Evolutionary conservation across 108 stramenopile species (phyloP).

Genomic region (Pseudonitzschia multiseries): DNA sequence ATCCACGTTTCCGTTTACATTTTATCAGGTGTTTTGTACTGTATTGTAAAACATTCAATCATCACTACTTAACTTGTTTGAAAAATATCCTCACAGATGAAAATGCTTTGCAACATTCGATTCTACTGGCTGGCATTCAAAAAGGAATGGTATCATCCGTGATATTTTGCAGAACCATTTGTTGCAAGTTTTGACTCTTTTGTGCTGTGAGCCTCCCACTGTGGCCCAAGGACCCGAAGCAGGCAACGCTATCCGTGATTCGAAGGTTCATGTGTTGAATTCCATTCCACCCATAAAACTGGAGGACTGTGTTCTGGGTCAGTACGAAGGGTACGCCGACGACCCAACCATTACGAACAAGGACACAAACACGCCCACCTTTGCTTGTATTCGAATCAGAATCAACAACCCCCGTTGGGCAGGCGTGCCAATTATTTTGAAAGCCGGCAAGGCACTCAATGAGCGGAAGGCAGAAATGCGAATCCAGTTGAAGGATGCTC

Average conservation of each 20-base stretch:
- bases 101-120: neutral
- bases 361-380: slow-evolving; percentile 91
- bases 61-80: too few species aligned
- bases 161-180: slow-evolving; percentile 90
- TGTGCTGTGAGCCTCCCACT: slow-evolving; percentile 85
- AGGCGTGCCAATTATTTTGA: slow-evolving; percentile 96
- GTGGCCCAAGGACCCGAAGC: slow-evolving; percentile 60
- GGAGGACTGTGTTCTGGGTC: slow-evolving; percentile 91
- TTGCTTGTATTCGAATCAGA: slow-evolving; percentile 76
- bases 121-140: slow-evolving; percentile 26
- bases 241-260: slow-evolving; percentile 88
- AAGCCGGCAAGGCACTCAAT: slow-evolving; percentile 95
- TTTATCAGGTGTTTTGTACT: too few species aligned
- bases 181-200: slow-evolving; percentile 86
- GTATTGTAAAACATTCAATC: too few species aligned
- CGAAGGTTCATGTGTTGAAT: slow-evolving; percentile 92
- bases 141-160: slow-evolving; percentile 90
- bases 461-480: slow-evolving; percentile 96
- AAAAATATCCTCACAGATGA: neutral
- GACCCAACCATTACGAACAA: slow-evolving; percentile 88
- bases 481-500: slow-evolving; percentile 91
- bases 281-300: slow-evolving; percentile 70
- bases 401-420: slow-evolving; percentile 96
- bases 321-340: slow-evolving; percentile 91
- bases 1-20: neutral